Percentiles rank a stretch among this genome's conserved stretches.
phyloP scores from a whole-genome alignment of 2,329 filamentous ascomycete genomes.

The Keithomyces neogunnii region DNA sequence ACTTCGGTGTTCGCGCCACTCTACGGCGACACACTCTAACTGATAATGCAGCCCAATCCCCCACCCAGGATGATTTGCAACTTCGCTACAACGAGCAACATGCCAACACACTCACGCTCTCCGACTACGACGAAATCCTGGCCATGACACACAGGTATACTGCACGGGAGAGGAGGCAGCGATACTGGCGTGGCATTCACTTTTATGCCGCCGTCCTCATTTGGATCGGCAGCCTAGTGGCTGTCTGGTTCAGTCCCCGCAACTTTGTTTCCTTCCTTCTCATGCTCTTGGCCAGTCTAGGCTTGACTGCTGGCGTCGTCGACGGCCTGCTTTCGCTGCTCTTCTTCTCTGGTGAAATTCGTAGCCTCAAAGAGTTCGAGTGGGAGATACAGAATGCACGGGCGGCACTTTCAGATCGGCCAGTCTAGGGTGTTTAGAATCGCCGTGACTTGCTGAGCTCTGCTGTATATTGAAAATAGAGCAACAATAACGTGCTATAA shows the following conservation, averaged over 20 bases:
- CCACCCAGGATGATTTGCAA: constrained; percentile 22
- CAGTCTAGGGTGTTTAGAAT: not conserved
- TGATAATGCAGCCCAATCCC: constrained; percentile 7
- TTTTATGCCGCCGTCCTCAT: constrained; percentile 61
- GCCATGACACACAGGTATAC: constrained; percentile 60
- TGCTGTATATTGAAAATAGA: not conserved
- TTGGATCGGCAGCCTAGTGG: constrained; percentile 67
- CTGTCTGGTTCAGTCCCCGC: constrained; percentile 74
- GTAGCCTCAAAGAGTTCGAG: constrained; percentile 80
- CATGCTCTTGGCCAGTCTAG: constrained; percentile 69
- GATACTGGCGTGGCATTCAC: constrained; percentile 62
- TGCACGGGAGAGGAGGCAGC: constrained; percentile 62
- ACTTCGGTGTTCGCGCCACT: constrained; percentile 84
- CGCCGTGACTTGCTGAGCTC: not conserved
- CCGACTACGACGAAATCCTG: constrained; percentile 58
- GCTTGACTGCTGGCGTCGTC: constrained; percentile 65
- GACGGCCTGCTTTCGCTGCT: constrained; percentile 81
- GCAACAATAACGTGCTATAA: constrained; percentile 17
- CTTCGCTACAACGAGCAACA: constrained; percentile 18
- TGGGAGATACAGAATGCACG: constrained; percentile 78
- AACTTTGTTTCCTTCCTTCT: constrained; percentile 75
- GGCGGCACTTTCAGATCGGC: constrained; percentile 19
- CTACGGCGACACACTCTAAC: constrained; percentile 42
- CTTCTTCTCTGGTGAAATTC: constrained; percentile 78
- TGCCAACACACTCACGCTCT: constrained; percentile 12